Evolutionary conservation across 306 rosid genomes (phyloP).

Genomic region (Begonia masoniana): DNA sequence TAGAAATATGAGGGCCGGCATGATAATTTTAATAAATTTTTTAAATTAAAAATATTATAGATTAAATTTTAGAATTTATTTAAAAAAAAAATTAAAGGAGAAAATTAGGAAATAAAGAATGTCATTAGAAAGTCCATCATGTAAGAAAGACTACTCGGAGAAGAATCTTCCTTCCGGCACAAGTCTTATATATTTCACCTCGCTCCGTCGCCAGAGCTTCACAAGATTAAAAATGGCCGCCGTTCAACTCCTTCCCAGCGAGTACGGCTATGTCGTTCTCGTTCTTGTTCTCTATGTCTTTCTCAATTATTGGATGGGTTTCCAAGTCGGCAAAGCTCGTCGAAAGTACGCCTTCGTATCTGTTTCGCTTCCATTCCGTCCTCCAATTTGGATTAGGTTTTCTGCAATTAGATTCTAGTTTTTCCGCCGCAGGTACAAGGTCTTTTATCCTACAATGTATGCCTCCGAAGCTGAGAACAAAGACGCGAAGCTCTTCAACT

Average conservation of each 20-base stretch:
- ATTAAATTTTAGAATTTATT: too few relatives aligned
- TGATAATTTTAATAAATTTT: too few relatives aligned
- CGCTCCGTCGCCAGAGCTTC: neutral
- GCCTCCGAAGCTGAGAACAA: conserved; percentile 71
- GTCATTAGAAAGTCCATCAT: too few relatives aligned
- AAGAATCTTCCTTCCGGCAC: too few relatives aligned
- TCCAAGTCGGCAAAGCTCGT: conserved; percentile 59
- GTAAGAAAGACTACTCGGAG: too few relatives aligned
- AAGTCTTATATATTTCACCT: neutral
- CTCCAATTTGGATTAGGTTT: neutral
- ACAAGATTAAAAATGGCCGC: conserved; percentile 19
- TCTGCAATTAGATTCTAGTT: neutral
- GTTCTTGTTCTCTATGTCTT: conserved; percentile 49
- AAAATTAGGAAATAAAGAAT: neutral
- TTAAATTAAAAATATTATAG: too few relatives aligned
- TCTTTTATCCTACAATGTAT: conserved; percentile 51
- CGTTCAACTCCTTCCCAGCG: conserved; percentile 39
- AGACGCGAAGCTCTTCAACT: conserved; percentile 71
- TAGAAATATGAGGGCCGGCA: too few relatives aligned
- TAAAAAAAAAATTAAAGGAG: too few relatives aligned
- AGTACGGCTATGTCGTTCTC: conserved; percentile 54
- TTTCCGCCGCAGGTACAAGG: conserved; percentile 38
- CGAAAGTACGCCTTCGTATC: conserved; percentile 15
- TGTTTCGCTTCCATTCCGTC: neutral
- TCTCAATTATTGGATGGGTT: conserved; percentile 55